A percentile compares a stretch with the other conserved stretches of the same genome.
phyloP scores from a whole-genome alignment of 2,329 filamentous ascomycete species.

The Diaporthe velutina region DNA sequence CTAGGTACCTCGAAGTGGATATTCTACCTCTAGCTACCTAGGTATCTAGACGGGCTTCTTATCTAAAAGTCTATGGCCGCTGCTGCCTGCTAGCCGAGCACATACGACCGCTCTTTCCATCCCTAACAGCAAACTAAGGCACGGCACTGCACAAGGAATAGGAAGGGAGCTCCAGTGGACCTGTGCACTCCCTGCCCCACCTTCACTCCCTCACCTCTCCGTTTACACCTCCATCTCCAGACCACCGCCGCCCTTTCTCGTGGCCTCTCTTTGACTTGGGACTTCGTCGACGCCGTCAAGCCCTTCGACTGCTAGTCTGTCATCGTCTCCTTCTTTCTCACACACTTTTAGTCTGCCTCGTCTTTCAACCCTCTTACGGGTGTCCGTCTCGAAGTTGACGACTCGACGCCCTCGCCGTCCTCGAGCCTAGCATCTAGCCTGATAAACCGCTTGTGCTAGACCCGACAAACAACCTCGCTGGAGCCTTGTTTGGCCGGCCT shows the following conservation, averaged over 20 bases:
- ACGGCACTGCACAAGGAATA: neutral
- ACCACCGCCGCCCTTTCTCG: neutral
- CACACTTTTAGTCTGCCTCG: neutral
- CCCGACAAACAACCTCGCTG: constrained; percentile 1
- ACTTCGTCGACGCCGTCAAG: neutral
- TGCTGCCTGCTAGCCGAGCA: constrained; percentile 28
- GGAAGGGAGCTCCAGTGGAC: constrained; percentile 7
- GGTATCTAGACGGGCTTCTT: neutral
- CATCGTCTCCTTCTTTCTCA: constrained; percentile 2
- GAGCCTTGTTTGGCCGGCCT: neutral
- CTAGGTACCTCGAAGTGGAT: neutral
- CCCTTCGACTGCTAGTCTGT: neutral
- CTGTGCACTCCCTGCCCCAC: constrained; percentile 13
- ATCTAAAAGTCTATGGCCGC: neutral
- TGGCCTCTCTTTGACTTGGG: neutral
- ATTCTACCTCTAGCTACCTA: no score
- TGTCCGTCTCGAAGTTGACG: neutral
- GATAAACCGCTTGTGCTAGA: constrained; percentile 1
- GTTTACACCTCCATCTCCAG: constrained; percentile 10
- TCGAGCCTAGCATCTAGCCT: constrained; percentile 10
- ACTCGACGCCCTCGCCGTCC: neutral
- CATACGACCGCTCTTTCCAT: neutral
- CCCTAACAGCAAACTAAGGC: constrained; percentile 5
- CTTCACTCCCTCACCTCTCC: constrained; percentile 7
- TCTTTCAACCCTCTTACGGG: neutral